Percentiles rank a stretch among this genome's conserved stretches.
Conservation (phyloP, 345 rosid species). For the Angophora floribunda region DNA sequence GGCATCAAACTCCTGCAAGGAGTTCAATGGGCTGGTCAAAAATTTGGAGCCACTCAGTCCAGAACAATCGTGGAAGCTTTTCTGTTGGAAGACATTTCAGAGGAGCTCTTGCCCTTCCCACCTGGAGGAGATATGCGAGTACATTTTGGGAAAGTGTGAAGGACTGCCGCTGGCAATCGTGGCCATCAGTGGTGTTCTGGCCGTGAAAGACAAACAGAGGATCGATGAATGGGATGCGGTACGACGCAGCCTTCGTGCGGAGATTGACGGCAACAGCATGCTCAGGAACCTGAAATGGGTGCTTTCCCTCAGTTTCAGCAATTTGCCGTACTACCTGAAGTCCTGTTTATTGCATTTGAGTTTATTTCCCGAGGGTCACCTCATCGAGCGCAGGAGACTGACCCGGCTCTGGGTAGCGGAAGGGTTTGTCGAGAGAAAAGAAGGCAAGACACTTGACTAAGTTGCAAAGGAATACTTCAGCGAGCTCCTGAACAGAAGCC, state of each 20-base stretch:
- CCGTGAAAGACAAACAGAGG: slow-evolving; percentile 8
- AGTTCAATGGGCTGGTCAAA: slow-evolving; percentile 10
- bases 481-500: slow-evolving; percentile 28
- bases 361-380: slow-evolving; percentile 28
- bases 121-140: slow-evolving; percentile 9
- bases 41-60: slow-evolving; percentile 8
- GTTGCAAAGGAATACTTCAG: slow-evolving; percentile 28
- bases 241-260: slow-evolving; percentile 15
- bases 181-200: slow-evolving; percentile 33
- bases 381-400: slow-evolving; percentile 10
- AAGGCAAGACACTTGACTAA: slow-evolving; percentile 29
- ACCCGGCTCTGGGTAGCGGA: slow-evolving; percentile 33
- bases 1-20: slow-evolving; percentile 4
- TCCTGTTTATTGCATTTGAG: slow-evolving; percentile 28
- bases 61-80: slow-evolving; percentile 19
- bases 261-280: slow-evolving; percentile 15
- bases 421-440: slow-evolving; percentile 27
- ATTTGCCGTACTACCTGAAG: slow-evolving; percentile 32
- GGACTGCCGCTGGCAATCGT: slow-evolving; percentile 37
- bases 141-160: slow-evolving; percentile 20
- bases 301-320: slow-evolving; percentile 26
- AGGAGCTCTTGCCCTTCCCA: slow-evolving; percentile 15
- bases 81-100: slow-evolving; percentile 20
- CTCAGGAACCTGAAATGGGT: slow-evolving; percentile 18
- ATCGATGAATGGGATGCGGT: slow-evolving; percentile 28